Conservation (phyloP, 352 stramenopile species). For the Aphanomyces euteiches region DNA sequence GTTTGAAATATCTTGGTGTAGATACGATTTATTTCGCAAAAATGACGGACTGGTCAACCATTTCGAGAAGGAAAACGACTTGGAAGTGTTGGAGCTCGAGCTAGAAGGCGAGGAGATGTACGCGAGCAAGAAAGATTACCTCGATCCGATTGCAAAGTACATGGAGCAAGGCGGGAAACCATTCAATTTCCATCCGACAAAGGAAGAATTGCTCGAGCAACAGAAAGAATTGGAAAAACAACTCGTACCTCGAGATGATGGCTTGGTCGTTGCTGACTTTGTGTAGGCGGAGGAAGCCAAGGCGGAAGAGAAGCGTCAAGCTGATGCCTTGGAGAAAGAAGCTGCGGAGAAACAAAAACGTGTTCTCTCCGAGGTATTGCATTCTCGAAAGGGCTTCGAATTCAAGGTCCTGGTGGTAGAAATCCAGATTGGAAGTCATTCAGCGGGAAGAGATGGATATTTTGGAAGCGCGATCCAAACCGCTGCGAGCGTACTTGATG, state of each 20-base stretch:
- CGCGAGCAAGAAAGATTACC: constrained; percentile 40
- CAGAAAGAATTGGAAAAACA: constrained; percentile 38
- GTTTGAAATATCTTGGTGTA: constrained; percentile 1
- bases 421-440: constrained; percentile 60
- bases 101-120: constrained; percentile 48
- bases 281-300: constrained; percentile 28
- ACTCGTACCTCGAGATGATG: not conserved
- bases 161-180: constrained; percentile 70
- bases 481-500: constrained; percentile 77
- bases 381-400: not conserved
- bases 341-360: constrained; percentile 26
- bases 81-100: constrained; percentile 70
- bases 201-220: constrained; percentile 52
- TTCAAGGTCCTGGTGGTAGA: constrained; percentile 9
- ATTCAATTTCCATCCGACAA: constrained; percentile 81
- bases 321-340: constrained; percentile 40
- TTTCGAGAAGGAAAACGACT: constrained; percentile 53
- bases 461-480: constrained; percentile 72
- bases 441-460: constrained; percentile 78
- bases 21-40: constrained; percentile 9
- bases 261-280: not conserved
- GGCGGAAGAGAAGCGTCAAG: constrained; percentile 46
- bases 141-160: constrained; percentile 58
- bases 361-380: constrained; percentile 13
- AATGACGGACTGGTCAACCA: constrained; percentile 41